Conservation (phyloP, 805 yeast species). For the Blastobotrys americana region DNA sequence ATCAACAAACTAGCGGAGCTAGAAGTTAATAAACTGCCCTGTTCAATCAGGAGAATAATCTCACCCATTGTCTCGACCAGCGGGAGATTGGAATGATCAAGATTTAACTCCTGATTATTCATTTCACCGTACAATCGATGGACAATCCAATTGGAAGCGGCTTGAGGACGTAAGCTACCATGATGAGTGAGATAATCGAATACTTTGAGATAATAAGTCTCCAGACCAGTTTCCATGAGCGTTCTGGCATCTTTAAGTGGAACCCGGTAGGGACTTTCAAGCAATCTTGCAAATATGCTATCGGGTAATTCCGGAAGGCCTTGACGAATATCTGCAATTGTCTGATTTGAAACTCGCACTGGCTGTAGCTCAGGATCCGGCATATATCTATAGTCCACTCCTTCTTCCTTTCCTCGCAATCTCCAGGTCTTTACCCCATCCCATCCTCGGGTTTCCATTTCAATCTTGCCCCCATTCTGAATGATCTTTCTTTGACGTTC, state of each 20-base stretch:
- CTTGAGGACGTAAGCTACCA: constrained; percentile 28
- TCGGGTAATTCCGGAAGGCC: constrained; percentile 56
- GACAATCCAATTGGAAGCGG: constrained; percentile 67
- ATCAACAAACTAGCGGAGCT: constrained; percentile 63
- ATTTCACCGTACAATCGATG: constrained; percentile 73
- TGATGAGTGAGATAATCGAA: constrained; percentile 26
- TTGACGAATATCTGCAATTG: constrained; percentile 37
- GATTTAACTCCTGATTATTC: constrained; percentile 39
- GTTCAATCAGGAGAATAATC: constrained; percentile 44
- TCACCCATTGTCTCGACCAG: constrained; percentile 43
- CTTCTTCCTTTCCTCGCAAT: constrained; percentile 69
- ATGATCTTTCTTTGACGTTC: constrained; percentile 54
- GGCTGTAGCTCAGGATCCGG: constrained; percentile 87
- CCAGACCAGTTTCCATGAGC: constrained; percentile 46
- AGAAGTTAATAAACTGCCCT: constrained; percentile 43
- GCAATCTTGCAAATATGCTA: constrained; percentile 40
- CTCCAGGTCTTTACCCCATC: constrained; percentile 63
- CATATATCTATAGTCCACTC: constrained; percentile 84
- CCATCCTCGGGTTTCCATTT: constrained; percentile 88
- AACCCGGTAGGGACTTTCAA: constrained; percentile 45
- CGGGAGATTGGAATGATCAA: constrained; percentile 32
- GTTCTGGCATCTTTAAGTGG: constrained; percentile 71
- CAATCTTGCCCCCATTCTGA: constrained; percentile 32
- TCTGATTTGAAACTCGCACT: constrained; percentile 39
- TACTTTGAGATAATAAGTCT: constrained; percentile 46